Evolutionary conservation across 805 yeast genomes (phyloP).

Genomic region (Pichia sporocuriosa): DNA sequence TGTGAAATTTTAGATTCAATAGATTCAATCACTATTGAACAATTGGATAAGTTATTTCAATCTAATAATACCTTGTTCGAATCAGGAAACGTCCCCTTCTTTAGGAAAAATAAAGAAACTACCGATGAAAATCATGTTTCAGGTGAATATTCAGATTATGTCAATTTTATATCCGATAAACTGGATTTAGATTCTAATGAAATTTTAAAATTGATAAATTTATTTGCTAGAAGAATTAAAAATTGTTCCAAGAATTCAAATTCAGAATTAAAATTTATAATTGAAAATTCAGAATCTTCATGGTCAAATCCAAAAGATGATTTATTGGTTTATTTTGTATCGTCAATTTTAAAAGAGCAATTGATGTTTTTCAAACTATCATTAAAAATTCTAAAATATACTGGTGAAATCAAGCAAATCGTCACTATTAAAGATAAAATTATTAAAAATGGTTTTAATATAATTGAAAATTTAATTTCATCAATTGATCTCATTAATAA

Average conservation of each 20-base stretch:
- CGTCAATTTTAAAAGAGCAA: slow-evolving; percentile 5
- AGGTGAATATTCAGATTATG: not conserved
- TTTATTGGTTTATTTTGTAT: not conserved
- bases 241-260: no score
- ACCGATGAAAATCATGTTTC: not conserved
- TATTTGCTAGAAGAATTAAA: not conserved
- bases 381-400: not conserved
- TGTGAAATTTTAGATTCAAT: no score
- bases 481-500: slow-evolving; percentile 11
- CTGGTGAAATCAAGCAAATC: not conserved
- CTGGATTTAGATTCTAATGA: not conserved
- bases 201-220: not conserved
- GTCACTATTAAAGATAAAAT: slow-evolving; percentile 27
- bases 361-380: not conserved
- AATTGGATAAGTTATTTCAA: no score
- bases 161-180: slow-evolving; percentile 1
- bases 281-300: no score
- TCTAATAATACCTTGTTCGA: no score
- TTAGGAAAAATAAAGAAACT: not conserved
- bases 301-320: not conserved
- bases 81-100: not conserved
- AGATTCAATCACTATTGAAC: no score
- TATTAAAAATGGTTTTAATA: slow-evolving; percentile 16
- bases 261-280: no score
- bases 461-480: slow-evolving; percentile 29